Evolutionary conservation across 2,329 filamentous ascomycete genomes (phyloP), one percentile per base, ranked within the genome.

Genomic region (Verticillium zaregamsianum): DNA sequence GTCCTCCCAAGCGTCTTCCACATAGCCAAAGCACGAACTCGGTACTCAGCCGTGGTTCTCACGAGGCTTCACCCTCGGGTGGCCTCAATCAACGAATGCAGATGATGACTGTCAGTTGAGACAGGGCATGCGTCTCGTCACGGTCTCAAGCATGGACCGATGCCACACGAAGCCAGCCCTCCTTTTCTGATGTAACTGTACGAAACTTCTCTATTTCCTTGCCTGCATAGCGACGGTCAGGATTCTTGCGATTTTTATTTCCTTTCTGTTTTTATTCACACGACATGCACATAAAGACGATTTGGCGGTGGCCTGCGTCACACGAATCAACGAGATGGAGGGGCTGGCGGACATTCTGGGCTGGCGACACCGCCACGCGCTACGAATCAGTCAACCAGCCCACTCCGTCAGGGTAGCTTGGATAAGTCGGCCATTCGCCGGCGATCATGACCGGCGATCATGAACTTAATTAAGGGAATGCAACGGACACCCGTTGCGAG

Each of bases 91-190:
- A 79, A 66, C 80, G 85, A 61, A 80, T 88, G 78, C 85, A 87
- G 70, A 81, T 88, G 79, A 88, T 89, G 86, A 87, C 84, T 52
- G 86, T 88, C 64, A 82, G 77, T 68, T 87, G 74, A 79, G 58
- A 40, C 7, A 15, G 58, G 9, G 20, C 9, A 23, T 28, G 4
- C 57, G n/a, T 25, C 3, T 32, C 28, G 28, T 7, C 23, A 17
- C 15, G 31, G 54, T 9, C 33, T 14, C 33, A 28, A 32, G 14
- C 15, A 32, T 9, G 25, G 28, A 25, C 23, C 54, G 20, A 28
- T 3, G 25, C 15, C 15, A n/a, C 54, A 55, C 28, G 31, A 11
- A 9, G 12, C 23, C 31, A 9, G 12, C 23, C 31, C n/a, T 17
- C 17, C 17, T 33, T 17, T 37, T 31, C 37, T 58, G 57, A 59